Evolutionary conservation across 192 early-diverging fungal species (phyloP).

Genomic region (Podila epigama): DNA sequence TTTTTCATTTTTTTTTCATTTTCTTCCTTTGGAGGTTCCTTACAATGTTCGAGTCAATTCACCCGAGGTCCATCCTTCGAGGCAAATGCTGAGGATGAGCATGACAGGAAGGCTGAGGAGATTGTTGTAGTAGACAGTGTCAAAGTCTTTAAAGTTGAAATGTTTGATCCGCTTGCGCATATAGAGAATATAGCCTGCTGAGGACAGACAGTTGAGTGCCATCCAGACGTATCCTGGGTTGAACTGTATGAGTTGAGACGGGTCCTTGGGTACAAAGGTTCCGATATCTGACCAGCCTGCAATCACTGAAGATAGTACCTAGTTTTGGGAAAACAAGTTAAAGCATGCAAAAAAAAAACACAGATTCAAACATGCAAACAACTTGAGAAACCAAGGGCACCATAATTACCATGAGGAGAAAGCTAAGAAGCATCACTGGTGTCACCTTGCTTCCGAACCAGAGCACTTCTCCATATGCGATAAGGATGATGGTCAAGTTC

Average conservation of each 20-base stretch:
- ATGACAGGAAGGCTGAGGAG: conserved; percentile 85
- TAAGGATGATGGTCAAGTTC: conserved; percentile 97
- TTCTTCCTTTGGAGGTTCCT: conserved; percentile 7
- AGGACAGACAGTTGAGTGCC: conserved; percentile 89
- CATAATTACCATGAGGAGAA: conserved; percentile 76
- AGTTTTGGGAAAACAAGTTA: background rate
- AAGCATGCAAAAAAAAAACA: background rate
- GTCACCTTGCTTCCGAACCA: conserved; percentile 87
- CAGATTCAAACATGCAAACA: background rate
- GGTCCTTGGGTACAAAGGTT: conserved; percentile 33
- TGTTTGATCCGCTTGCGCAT: conserved; percentile 92
- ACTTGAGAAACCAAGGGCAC: background rate
- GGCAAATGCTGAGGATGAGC: conserved; percentile 68
- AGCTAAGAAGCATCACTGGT: conserved; percentile 80
- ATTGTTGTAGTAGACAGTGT: conserved; percentile 99
- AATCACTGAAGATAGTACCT: conserved; percentile 86
- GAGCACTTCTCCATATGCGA: conserved; percentile 91
- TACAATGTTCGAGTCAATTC: conserved; percentile 69
- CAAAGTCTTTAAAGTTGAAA: conserved; percentile 96
- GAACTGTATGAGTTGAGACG: conserved; percentile 15
- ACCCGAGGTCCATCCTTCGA: conserved; percentile 73
- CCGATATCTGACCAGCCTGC: conserved; percentile 83
- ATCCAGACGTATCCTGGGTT: conserved; percentile 86
- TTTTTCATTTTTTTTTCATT: background rate
- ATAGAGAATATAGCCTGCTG: conserved; percentile 86